These are phyloP conservation scores for Heterobasidion irregulare DNA, from an alignment of 1,284 basidiomycete species.

Conservation along the genomic window DNA sequence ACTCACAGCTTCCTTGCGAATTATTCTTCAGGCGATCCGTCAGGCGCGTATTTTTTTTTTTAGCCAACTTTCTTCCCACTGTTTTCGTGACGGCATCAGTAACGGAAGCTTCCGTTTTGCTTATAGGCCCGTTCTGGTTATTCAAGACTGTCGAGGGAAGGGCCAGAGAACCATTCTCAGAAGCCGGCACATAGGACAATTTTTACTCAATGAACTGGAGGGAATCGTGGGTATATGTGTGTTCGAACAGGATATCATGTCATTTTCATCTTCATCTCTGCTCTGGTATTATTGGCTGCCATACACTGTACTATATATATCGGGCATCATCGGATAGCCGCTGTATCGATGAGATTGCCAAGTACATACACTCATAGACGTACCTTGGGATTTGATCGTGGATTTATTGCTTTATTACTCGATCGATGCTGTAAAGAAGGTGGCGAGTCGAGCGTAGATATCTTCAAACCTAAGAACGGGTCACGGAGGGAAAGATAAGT, in stretches of 20 bases:
- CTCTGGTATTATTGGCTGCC: no score
- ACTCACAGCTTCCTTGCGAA: not conserved
- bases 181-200: not conserved
- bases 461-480: slow-evolving; percentile 41
- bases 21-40: slow-evolving; percentile 41
- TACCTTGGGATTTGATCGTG: no score
- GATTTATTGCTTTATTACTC: not conserved
- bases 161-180: not conserved
- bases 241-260: no score
- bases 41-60: slow-evolving; percentile 29
- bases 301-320: no score
- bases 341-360: no score
- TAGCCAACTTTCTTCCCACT: not conserved
- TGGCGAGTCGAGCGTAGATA: slow-evolving; percentile 46
- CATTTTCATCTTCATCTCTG: no score
- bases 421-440: slow-evolving; percentile 33
- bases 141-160: slow-evolving; percentile 34
- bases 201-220: no score
- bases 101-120: not conserved
- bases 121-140: slow-evolving; percentile 52
- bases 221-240: no score
- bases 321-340: no score
- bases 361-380: no score
- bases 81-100: not conserved
- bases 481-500: slow-evolving; percentile 3